A percentile compares a stretch with the other conserved stretches of the same genome.
Conservation (phyloP, 2,329 filamentous ascomycete genomes). For the Microcyclosporella mali region DNA sequence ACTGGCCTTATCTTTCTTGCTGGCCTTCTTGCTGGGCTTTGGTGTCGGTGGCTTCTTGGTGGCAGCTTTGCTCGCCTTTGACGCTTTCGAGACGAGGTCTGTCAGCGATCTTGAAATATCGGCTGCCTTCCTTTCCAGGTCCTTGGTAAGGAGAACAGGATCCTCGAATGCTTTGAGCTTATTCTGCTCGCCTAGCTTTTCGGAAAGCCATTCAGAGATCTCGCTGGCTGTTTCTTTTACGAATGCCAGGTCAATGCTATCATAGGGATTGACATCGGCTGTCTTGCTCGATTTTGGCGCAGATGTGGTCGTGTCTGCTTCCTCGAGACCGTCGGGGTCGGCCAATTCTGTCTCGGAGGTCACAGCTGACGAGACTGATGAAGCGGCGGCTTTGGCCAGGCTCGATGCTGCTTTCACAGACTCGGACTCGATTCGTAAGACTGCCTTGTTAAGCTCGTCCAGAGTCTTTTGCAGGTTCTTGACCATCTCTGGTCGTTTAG, state of each 20-base stretch:
- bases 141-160: constrained; percentile 65
- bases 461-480: constrained; percentile 63
- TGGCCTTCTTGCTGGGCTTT: constrained; percentile 17
- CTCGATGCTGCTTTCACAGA: constrained; percentile 55
- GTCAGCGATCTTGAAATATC: constrained; percentile 65
- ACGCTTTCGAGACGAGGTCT: constrained; percentile 57
- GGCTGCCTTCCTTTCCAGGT: constrained; percentile 62
- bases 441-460: constrained; percentile 63
- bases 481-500: constrained; percentile 64
- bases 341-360: constrained; percentile 14
- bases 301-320: constrained; percentile 50
- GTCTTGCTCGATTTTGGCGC: constrained; percentile 33
- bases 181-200: constrained; percentile 64
- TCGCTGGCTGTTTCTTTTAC: constrained; percentile 58
- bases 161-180: constrained; percentile 65
- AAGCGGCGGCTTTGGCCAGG: constrained; percentile 32
- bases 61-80: constrained; percentile 13
- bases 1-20: constrained; percentile 11
- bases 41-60: constrained; percentile 15
- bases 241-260: constrained; percentile 61
- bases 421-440: constrained; percentile 62
- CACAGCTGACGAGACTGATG: constrained; percentile 41
- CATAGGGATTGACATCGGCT: constrained; percentile 57
- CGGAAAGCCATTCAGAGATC: constrained; percentile 66
- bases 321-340: constrained; percentile 71